Evolutionary conservation across 345 rosid genomes (phyloP), one percentile per base, ranked within the genome.

Genomic region (Mangifera indica): DNA sequence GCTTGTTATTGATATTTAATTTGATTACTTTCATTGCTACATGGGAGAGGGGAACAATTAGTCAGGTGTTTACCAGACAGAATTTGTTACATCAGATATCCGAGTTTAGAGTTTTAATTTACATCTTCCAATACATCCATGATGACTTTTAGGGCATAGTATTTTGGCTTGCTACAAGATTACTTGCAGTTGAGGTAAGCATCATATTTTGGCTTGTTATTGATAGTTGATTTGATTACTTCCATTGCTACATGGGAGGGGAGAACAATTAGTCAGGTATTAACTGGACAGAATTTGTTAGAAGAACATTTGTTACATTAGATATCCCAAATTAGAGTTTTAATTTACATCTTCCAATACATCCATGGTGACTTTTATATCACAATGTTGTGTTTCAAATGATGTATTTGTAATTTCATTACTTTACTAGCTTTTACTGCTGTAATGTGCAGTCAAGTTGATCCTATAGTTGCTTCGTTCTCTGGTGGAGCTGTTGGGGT

Each of bases 401-500:
- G 70, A 12, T 60, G 70, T 20, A 5, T 37, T 7, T 26, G 20
- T 51, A 53, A 10, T 29, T 52, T 51, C 4, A n/a, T 44, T 4
- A 21, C 32, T 67, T 72, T 20, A 63, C 17, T 44, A 56, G 64
- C 60, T n/a, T 69, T 25, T 63, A 20, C 20, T 61, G 44, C 29
- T 68, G 75, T 74, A 66, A 77, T 78, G 18, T 80, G 78, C 87
- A 94, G 97, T 79, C 83, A 87, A 77, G 97, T 94, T 56, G 98
- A 94, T 77, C 98, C 98, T 13, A 94, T 94, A 63, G 98, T 94
- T 72, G 98, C 98, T 2, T 94, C 98, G 15, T 94, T 94, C 80
- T 92, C 98, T 51, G 98, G 98, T 37, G 98, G 98, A 75, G 97
- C 98, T 61, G 98, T 94, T 59, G 97, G 98, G 67, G 97, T 94